Base-by-base conservation (phyloP, 768 basidiomycete species). In the Cytidiella melzeri region DNA sequence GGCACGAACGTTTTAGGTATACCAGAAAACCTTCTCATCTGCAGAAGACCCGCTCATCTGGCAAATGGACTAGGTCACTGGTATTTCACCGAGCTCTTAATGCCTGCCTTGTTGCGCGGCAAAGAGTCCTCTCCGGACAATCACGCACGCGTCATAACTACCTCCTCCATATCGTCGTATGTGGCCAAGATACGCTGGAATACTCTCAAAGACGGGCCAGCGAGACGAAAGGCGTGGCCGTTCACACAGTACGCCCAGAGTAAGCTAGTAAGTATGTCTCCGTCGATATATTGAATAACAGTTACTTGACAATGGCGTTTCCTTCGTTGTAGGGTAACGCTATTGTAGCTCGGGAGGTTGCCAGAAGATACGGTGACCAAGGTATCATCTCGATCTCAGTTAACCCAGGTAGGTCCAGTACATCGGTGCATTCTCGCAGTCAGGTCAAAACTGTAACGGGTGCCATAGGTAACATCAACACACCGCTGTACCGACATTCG, bases 1-100 rank as follows among this genome's bases (percentile, higher is more conserved):
- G 70, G 65, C 3, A 70, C 66, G 21, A 69, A 70, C 50, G 67
- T 69, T 26, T 55, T 72, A 11, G 68, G 69, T 55, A 25, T 19
- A 54, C 13, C 18, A n/a, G n/a, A n/a, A n/a, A n/a, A 13, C 40
- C 48, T n/a, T 11, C 23, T 20, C 40, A 7, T 19, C 27, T 34
- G 9, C 30, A 34, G 9, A 34, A 7, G 15, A 34, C 30, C 15
- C 9, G 15, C 9, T 15, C 15, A 34, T 7, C 30, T 34, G 15
- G 15, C 30, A 7, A 34, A 34, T 15, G 15, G 9, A 7, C 9
- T 48, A 79, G 81, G 83, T 4, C 84, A 79, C 58, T 79, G 75
- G 55, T 70, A 75, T 53, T 71, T 84, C 50, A 83, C 81, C 2
- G 66, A 68, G 40, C 67, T 75, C 13, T 71, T 83, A 38, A 64